A percentile compares a stretch with the other conserved stretches of the same genome.
Conservation (phyloP, 1,139 yeast genomes). For the Diutina neorugosa region DNA sequence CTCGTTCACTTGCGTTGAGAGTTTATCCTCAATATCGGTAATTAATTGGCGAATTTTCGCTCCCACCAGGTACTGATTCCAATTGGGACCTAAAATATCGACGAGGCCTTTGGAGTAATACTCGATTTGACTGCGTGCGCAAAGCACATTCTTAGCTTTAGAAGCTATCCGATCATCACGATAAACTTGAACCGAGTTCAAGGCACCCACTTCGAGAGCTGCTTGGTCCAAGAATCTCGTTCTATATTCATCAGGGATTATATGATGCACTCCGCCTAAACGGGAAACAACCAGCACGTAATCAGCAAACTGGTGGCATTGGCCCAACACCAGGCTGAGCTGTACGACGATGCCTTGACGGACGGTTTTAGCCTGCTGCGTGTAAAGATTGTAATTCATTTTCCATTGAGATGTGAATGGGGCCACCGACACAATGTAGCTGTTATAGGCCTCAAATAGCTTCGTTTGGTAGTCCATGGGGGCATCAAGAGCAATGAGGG, state of each 20-base stretch:
- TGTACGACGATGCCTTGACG: not conserved
- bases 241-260: not conserved
- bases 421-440: not conserved
- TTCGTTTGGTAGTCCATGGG: not conserved
- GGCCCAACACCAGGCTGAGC: not conserved
- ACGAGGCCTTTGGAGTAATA: conserved; percentile 14
- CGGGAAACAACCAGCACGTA: not conserved
- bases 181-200: not conserved
- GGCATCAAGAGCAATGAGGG: not conserved
- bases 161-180: not conserved
- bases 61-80: conserved; percentile 72
- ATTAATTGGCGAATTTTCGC: conserved; percentile 44
- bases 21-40: conserved; percentile 26
- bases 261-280: not conserved
- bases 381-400: not conserved
- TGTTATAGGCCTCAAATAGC: not conserved
- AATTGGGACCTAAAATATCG: conserved; percentile 49
- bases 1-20: conserved; percentile 26
- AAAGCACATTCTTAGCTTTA: not conserved
- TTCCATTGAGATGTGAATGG: not conserved
- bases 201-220: not conserved
- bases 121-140: conserved; percentile 6
- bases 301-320: not conserved
- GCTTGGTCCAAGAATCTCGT: not conserved
- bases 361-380: not conserved